Conservation (phyloP, 768 basidiomycete genomes). For the Tricholoma bakamatsutake region DNA sequence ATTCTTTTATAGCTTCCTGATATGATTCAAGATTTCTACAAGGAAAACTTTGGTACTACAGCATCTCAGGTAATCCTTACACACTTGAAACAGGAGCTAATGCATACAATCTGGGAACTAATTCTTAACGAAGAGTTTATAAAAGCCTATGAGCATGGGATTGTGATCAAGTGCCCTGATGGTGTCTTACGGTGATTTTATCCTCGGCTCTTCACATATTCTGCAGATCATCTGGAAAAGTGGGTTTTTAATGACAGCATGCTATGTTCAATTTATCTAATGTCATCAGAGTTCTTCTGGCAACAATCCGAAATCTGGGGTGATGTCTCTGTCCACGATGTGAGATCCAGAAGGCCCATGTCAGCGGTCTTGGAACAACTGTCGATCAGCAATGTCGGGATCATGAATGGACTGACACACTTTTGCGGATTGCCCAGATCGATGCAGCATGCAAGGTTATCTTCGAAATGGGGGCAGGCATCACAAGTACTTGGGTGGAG, state of each 20-base stretch:
- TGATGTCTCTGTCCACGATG: conserved; percentile 17
- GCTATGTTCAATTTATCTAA: not conserved
- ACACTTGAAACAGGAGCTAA: conserved; percentile 21
- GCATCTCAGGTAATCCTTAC: conserved; percentile 7
- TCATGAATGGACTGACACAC: conserved; percentile 4
- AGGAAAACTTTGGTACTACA: not conserved
- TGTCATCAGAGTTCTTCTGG: conserved; percentile 14
- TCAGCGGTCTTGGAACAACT: conserved; percentile 9
- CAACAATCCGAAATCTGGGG: conserved; percentile 14
- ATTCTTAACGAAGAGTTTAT: conserved; percentile 20
- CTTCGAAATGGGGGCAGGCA: conserved; percentile 20
- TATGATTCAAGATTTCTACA: conserved; percentile 6
- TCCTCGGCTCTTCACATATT: conserved; percentile 23
- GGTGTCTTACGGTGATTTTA: conserved; percentile 17
- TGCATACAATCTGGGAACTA: conserved; percentile 21
- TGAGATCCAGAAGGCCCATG: conserved; percentile 4
- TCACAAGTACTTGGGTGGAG: conserved; percentile 22
- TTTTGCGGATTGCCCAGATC: conserved; percentile 7
- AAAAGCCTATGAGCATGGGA: conserved; percentile 18
- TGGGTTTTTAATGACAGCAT: conserved; percentile 6
- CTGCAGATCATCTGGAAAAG: conserved; percentile 29
- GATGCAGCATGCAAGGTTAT: conserved; percentile 16
- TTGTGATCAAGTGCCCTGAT: conserved; percentile 18
- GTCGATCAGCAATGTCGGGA: not conserved
- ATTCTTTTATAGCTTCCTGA: conserved; percentile 6